These are phyloP conservation scores for Dendrothele bispora DNA, from an alignment of 768 basidiomycete genomes.

Conservation along the genomic window DNA sequence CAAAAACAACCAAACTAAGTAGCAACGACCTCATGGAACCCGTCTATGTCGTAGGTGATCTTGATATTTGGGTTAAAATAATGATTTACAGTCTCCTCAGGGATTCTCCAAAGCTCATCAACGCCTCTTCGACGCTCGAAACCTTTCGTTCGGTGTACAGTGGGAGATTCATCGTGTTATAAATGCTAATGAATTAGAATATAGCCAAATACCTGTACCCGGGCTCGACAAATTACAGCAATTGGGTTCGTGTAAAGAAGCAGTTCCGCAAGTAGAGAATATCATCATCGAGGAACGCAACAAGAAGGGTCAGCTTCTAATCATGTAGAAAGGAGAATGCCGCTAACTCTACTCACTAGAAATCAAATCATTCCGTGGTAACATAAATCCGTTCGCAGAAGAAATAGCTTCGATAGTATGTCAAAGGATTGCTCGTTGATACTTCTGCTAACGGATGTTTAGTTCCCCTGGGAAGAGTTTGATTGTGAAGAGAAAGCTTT, in stretches of 20 bases:
- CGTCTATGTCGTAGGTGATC: conserved; percentile 1
- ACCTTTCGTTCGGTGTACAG: conserved; percentile 31
- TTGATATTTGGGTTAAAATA: neutral
- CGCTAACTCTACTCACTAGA: neutral
- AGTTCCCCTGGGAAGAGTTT: conserved; percentile 45
- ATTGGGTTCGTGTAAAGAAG: conserved; percentile 21
- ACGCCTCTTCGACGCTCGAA: conserved; percentile 8
- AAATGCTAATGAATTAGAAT: conserved; percentile 15
- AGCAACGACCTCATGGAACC: neutral
- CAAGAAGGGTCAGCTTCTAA: neutral
- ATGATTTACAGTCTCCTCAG: neutral
- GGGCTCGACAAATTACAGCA: conserved; percentile 19
- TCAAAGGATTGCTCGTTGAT: neutral
- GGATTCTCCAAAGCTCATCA: conserved; percentile 2
- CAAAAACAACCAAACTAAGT: neutral
- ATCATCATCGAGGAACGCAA: conserved; percentile 13
- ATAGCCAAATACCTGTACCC: conserved; percentile 20
- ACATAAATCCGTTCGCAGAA: conserved; percentile 7
- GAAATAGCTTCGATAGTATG: conserved; percentile 16
- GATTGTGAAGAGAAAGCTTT: conserved; percentile 32
- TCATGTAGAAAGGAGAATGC: neutral
- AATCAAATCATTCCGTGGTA: neutral
- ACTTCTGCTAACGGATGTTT: neutral
- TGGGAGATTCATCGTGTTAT: conserved; percentile 40
- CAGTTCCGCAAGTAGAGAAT: conserved; percentile 20